Base-by-base conservation (phyloP, 1,284 basidiomycete genomes). In the Rhizoctonia solani region DNA sequence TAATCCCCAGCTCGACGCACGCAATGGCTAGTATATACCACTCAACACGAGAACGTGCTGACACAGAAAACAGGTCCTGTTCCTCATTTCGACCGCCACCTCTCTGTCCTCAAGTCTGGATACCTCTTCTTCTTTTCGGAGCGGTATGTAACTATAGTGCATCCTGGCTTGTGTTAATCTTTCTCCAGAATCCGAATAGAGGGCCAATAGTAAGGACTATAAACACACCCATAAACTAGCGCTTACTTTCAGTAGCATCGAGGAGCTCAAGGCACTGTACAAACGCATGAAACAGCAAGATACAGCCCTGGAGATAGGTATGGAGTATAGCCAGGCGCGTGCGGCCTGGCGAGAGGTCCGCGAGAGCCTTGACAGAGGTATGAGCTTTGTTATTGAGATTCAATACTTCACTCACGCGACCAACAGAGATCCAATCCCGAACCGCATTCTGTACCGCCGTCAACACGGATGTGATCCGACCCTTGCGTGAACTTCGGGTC, bases 91-190 rank as follows among this genome's bases (percentile, higher is more conserved):
- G 90, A 92, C 66, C 76, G 81, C 41, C 86, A 92, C 72, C 83
- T 92, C 41, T 84, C 80, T 69, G 80, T 86, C 69, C 75, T 92
- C 54, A 81, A 84, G 32, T 89, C 92, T 72, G 89, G 88, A 8
- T 92, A 92, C 75, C 82, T 94, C 71, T 80, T 74, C 70, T 94
- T 94, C 81, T 94, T 94, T 77, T 83, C 86, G 75, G 93, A 95
- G 80, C 82, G 92, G 92, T 90, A 73, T 73, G 85, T 76, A 50
- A 68, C 44, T 37, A 27, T 55, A 34, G 70, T 53, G 68, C 34
- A 54, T 53, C 23, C 30, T 54, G 29, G 34, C 68, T 37, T 54
- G 41, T 32, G 21, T 59, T 56, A 58, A 69, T 70, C 68, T 68
- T 73, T 69, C 66, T 37, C 39, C 75, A 94, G 92, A 74, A 88